Evolutionary conservation across 2,329 filamentous ascomycete genomes (phyloP).

Genomic region (Colletotrichum destructivum): DNA sequence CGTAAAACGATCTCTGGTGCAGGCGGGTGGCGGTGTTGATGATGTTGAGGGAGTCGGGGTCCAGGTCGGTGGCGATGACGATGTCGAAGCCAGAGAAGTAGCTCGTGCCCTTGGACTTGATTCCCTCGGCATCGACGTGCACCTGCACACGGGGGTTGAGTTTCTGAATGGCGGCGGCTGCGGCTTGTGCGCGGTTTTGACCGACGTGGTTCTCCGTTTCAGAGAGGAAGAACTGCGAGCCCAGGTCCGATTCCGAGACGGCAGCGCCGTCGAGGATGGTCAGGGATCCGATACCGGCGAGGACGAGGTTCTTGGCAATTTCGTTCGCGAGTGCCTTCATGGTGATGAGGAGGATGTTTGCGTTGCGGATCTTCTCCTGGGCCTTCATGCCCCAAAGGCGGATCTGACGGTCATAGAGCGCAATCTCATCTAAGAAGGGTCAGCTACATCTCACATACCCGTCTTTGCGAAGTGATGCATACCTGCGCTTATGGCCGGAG

Average conservation of each 20-base stretch:
- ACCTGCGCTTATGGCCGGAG: conserved; percentile 51
- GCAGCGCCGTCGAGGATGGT: conserved; percentile 86
- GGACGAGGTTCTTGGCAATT: conserved; percentile 93
- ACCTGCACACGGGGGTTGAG: conserved; percentile 92
- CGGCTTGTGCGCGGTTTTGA: conserved; percentile 87
- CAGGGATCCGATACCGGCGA: conserved; percentile 91
- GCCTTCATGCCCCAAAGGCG: conserved; percentile 97
- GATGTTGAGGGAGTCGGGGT: conserved; percentile 79
- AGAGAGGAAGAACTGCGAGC: conserved; percentile 85
- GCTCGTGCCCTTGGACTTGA: conserved; percentile 76
- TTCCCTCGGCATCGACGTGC: conserved; percentile 76
- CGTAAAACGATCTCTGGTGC: conserved; percentile 87
- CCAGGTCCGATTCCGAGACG: conserved; percentile 85
- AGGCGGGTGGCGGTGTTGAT: conserved; percentile 91
- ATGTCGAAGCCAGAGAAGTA: conserved; percentile 88
- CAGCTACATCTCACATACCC: not conserved
- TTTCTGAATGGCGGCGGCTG: conserved; percentile 82
- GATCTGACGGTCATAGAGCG: conserved; percentile 97
- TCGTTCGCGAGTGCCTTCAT: conserved; percentile 92
- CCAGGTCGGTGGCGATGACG: conserved; percentile 90
- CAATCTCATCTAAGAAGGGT: conserved; percentile 83
- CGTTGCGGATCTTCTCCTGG: conserved; percentile 91
- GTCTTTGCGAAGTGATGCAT: conserved; percentile 26
- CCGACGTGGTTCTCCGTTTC: conserved; percentile 78
- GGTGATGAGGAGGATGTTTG: conserved; percentile 90